phyloP scores from a whole-genome alignment of 106 monocot genomes.

The Hemerocallis citrina region DNA sequence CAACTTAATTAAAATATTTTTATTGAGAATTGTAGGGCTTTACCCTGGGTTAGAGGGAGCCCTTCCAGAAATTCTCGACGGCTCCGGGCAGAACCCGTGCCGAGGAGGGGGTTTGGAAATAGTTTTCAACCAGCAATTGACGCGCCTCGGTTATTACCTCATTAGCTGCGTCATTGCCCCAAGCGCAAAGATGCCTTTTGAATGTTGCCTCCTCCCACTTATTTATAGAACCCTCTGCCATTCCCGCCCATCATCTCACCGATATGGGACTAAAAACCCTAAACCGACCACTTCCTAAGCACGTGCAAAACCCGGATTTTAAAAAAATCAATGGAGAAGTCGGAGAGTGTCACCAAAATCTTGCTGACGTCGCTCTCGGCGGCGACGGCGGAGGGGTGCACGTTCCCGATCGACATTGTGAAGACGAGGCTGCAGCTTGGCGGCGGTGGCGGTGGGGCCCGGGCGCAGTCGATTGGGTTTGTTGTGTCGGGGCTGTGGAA shows the following conservation, averaged over 20 bases:
- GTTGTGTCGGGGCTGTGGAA: conserved; percentile 31
- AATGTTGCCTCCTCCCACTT: no score
- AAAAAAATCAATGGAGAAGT: no score
- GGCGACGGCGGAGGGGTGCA: conserved; percentile 55
- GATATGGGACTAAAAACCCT: no score
- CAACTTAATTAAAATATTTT: no score
- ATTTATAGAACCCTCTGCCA: no score
- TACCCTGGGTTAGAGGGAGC: conserved; percentile 3
- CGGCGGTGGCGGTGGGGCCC: not conserved
- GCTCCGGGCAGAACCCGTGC: not conserved
- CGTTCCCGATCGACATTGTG: conserved; percentile 74
- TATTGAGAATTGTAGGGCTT: conserved; percentile 5
- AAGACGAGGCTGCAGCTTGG: conserved; percentile 84
- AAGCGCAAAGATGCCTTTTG: conserved; percentile 99
- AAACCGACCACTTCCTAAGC: no score
- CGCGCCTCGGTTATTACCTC: conserved; percentile 95
- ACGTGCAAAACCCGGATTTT: no score
- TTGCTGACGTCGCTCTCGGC: conserved; percentile 41
- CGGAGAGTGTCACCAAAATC: conserved; percentile 18
- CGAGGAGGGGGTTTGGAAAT: conserved; percentile 84
- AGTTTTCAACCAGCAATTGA: conserved; percentile 98
- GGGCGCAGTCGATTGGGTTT: not conserved
- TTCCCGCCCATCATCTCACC: no score
- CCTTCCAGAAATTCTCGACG: conserved; percentile 5
- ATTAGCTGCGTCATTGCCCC: conserved; percentile 99